phyloP scores from a whole-genome alignment of 2,329 filamentous ascomycete genomes.

The Hymenoscyphus albidus region DNA sequence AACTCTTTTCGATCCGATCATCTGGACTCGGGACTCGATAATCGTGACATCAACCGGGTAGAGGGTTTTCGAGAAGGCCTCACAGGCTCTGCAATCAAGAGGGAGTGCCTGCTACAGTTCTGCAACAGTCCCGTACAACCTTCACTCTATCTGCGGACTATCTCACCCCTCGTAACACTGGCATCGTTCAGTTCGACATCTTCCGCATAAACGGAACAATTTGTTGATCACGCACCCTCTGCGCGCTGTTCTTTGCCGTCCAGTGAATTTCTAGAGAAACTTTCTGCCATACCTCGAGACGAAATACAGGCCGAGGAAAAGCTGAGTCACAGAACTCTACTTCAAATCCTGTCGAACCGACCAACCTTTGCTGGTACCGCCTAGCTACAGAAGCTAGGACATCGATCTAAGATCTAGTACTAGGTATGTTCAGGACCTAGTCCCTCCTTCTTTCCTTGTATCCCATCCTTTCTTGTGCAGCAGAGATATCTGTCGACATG shows the following conservation, averaged over 20 bases:
- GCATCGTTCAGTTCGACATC: constrained; percentile 11
- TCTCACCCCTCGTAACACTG: constrained; percentile 11
- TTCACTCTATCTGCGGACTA: constrained; percentile 15
- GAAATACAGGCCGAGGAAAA: not conserved
- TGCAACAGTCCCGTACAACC: constrained; percentile 11
- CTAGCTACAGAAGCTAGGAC: not conserved
- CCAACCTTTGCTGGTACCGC: not conserved
- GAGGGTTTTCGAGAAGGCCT: constrained; percentile 16
- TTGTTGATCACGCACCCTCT: constrained; percentile 8
- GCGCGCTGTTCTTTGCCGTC: constrained; percentile 1
- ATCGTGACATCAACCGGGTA: constrained; percentile 13
- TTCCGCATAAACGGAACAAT: constrained; percentile 6
- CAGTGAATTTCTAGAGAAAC: constrained; percentile 2
- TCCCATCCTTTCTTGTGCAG: constrained; percentile 10
- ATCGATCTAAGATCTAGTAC: constrained; percentile 1
- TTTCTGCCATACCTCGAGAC: not conserved
- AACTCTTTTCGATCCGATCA: constrained; percentile 10
- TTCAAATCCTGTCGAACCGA: not conserved
- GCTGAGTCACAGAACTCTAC: constrained; percentile 10
- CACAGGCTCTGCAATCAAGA: constrained; percentile 12
- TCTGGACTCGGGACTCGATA: constrained; percentile 20
- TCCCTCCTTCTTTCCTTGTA: constrained; percentile 14
- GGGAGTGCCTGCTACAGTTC: constrained; percentile 8
- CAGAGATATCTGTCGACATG: constrained; percentile 10
- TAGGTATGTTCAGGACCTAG: constrained; percentile 25